phyloP scores from a whole-genome alignment of 306 rosid species.

The Inga laurina region DNA sequence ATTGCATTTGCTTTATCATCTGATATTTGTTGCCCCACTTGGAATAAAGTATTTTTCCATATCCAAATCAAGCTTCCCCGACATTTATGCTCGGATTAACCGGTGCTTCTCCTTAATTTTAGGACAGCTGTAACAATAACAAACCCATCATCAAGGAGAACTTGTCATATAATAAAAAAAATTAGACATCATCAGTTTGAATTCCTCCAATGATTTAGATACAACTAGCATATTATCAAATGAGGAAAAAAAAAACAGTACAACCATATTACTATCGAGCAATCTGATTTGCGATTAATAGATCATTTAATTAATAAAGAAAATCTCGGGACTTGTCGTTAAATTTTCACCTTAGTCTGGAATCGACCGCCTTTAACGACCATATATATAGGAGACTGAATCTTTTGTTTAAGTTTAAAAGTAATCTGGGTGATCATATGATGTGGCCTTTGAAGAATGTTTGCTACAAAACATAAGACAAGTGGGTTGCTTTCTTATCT shows the following conservation, averaged over 20 bases:
- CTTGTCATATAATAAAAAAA: background rate
- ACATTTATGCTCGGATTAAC: background rate
- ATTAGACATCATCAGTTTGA: background rate
- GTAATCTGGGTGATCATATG: slow-evolving; percentile 34
- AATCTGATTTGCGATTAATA: slow-evolving; percentile 8
- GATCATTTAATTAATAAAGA: slow-evolving; percentile 16
- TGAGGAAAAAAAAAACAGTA: slow-evolving; percentile 1
- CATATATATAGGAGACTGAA: slow-evolving; percentile 32
- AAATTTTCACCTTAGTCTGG: slow-evolving; percentile 9
- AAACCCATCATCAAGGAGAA: background rate
- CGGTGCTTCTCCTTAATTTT: slow-evolving; percentile 25
- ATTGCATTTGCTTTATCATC: background rate
- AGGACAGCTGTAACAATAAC: slow-evolving; percentile 9
- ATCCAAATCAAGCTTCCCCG: background rate
- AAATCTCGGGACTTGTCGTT: slow-evolving; percentile 27
- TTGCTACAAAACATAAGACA: slow-evolving; percentile 32
- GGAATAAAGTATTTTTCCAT: background rate
- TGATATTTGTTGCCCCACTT: background rate
- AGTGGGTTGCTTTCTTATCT: slow-evolving; percentile 39
- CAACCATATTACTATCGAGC: slow-evolving; percentile 7
- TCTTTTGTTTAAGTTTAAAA: slow-evolving; percentile 45
- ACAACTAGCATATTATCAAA: slow-evolving; percentile 18
- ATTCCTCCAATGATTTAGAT: background rate
- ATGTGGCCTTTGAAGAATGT: slow-evolving; percentile 35
- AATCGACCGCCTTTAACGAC: slow-evolving; percentile 21